Evolutionary conservation across 176 grass and related monocot species (phyloP), one percentile per base, ranked within the genome.

Genomic region (Oryza meyeriana): DNA sequence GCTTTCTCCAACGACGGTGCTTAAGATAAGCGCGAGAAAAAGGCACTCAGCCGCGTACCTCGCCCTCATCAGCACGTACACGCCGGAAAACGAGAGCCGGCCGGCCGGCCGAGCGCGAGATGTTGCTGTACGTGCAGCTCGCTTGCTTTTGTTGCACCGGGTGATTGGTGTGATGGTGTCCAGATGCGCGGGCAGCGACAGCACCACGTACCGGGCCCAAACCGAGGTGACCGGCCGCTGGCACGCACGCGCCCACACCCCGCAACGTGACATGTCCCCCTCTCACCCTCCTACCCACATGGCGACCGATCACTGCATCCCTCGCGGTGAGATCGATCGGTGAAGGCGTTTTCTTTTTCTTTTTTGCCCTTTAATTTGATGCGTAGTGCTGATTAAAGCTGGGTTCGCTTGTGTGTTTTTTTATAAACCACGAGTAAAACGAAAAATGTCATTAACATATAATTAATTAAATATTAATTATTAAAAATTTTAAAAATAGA

Each of bases 131-230:
- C 52, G 52, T 10, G 52, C 52, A 2, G 55, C n/a, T 59, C 12
- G 52, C 48, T 22, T 1, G 48, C 52, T 59, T 59, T 59, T 24
- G 55, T 59, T 24, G 55, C 55, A 4, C 18, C 20, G 50, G 18
- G 7, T n/a, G 50, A 22, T 6, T n/a, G 7, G 50, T n/a, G 22
- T 59, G 14, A 48, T 48, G 32, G 6, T 12, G 69, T 70, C 47
- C 78, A 10, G 30, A 32, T 57, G 22, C 44, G 42, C 66, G n/a
- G 8, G 66, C 66, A 69, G 45, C 80, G 80, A 83, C 80, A 73
- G 40, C 69, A 25, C 50, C 69, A 64, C 52, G 55, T 63, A 36
- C 36, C 79, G 50, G 27, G 11, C 11, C 40, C 40, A 22, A 65
- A 2, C 9, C 17, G 48, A 18, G 66, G 26, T 5, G 32, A 17